Base-by-base conservation (phyloP, 2,329 filamentous ascomycete genomes). In the Plenodomus lindquistii region DNA sequence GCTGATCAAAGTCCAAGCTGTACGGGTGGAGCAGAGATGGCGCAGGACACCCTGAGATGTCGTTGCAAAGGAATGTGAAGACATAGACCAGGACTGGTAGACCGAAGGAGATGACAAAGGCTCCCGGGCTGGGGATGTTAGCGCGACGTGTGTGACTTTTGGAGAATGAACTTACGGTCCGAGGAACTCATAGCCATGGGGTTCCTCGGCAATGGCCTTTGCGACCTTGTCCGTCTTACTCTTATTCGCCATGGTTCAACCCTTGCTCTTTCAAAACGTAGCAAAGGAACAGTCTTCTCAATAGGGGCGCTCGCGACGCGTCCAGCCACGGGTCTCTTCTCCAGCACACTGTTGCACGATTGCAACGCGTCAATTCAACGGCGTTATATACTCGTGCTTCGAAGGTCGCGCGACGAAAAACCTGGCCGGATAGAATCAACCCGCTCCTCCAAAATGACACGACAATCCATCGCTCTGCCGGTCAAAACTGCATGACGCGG, bases 21-120 rank as follows among this genome's bases (percentile, higher is more conserved):
- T 81, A 85, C 24, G 89, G 91, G 59, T 81, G 80, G 31, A 96
- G 81, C 8, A 93, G 79, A 3, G 89, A 91, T 3, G 92, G 91
- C 2, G 89, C 86, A 39, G 93, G 94, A 69, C 94, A 97, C 49
- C 94, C 93, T 8, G 90, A 87, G 55, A 95, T 79, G 71, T 97
- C 92, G 76, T 97, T 97, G 81, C 93, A 97, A 63, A 87, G 79
- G 68, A 97, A 96, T 39, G 86, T 81, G 67, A 93, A 87, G 62
- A 85, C 70, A 75, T 94, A 96, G 61, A 91, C 83, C 56, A 92
- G 80, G 36, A 91, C 52, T 0, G 93, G 93, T 1, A 97, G 84
- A 47, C 86, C 86, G 63, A 95, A 87, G 7, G 88, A 88, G 65
- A 97, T 89, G 52, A 76, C 81, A 52, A 87, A 83, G 29, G 89